Evolutionary conservation across 495 filamentous ascomycete species (phyloP).

Genomic region (Delitschia confertaspora): DNA sequence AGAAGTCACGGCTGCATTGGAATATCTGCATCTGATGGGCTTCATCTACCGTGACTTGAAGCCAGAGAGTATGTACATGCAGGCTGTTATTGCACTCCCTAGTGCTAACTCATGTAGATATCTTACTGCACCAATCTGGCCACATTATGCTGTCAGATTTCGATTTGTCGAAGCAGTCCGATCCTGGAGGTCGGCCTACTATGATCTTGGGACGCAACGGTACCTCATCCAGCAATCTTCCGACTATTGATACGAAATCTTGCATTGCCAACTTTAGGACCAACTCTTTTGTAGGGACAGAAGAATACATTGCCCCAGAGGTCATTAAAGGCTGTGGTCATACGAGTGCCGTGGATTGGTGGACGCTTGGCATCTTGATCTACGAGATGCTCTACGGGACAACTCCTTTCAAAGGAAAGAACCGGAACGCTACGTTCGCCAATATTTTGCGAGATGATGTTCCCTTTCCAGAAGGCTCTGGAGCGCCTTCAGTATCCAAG

Average conservation of each 20-base stretch:
- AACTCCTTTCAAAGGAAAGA: constrained; percentile 98
- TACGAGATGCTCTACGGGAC: constrained; percentile 99
- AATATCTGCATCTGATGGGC: constrained; percentile 97
- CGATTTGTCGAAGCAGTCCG: constrained; percentile 95
- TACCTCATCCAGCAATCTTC: constrained; percentile 68
- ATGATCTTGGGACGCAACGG: constrained; percentile 91
- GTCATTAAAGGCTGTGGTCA: constrained; percentile 98
- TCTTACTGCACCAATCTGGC: constrained; percentile 92
- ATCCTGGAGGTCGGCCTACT: constrained; percentile 87
- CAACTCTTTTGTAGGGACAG: constrained; percentile 96
- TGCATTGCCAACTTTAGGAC: constrained; percentile 98
- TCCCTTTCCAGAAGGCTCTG: constrained; percentile 81
- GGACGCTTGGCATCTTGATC: constrained; percentile 92
- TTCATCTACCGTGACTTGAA: constrained; percentile 98
- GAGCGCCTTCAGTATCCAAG: constrained; percentile 80
- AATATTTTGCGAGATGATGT: constrained; percentile 96
- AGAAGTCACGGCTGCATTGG: constrained; percentile 93
- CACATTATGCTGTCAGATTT: constrained; percentile 99
- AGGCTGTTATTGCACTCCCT: not conserved
- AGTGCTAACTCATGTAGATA: constrained; percentile 52
- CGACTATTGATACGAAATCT: constrained; percentile 95
- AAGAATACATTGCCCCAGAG: constrained; percentile 97
- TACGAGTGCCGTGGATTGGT: constrained; percentile 98
- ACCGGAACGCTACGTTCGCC: constrained; percentile 93
- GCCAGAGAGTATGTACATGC: constrained; percentile 73